Base-by-base conservation (phyloP, 192 early-diverging fungal species). In the Lobosporangium transversale region DNA sequence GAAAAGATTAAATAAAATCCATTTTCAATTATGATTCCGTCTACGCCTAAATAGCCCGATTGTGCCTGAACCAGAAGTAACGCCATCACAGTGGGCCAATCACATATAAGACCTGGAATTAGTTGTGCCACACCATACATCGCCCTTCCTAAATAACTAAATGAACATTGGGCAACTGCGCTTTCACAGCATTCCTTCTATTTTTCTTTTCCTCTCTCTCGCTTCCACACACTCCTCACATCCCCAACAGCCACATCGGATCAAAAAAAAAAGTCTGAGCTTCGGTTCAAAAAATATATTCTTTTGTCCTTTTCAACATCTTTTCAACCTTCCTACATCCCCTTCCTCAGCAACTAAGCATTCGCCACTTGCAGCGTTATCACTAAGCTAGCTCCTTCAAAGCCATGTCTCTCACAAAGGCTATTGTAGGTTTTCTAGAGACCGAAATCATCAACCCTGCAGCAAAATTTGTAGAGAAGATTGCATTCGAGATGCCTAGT, bases 401-500 rank as follows among this genome's bases (percentile, higher is more conserved):
- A 40, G 14, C 7, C 7, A 76, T 76, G 73, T 57, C 73, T 11
- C n/a, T 62, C 36, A 42, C 63, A 43, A 62, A 57, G 45, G 35
- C 58, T 33, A 18, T 67, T 15, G 10, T 76, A 27, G 32, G 26
- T 21, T 76, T 62, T 48, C 58, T 76, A 52, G 73, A 76, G 58
- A 51, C 35, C 0, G 30, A 62, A 20, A 45, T 76, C 40, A 32
- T 76, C 58, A 62, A 62, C 20, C 73, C 73, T 9, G 73, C 73
- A 27, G 17, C 73, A 40, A 62, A 57, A 43, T 76, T 76, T 36
- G 73, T 76, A 6, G 73, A 76, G 21, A 58, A 29, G 40, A 53
- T 67, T 47, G 56, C 73, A 3, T 62, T 66, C 17, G 64, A 76
- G 32, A 76, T 76, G 73, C 73, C 73, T 4, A 62, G 52, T 27